Evolutionary conservation across 2,329 filamentous ascomycete species (phyloP).

Genomic region (Paecilomyces sp.): DNA sequence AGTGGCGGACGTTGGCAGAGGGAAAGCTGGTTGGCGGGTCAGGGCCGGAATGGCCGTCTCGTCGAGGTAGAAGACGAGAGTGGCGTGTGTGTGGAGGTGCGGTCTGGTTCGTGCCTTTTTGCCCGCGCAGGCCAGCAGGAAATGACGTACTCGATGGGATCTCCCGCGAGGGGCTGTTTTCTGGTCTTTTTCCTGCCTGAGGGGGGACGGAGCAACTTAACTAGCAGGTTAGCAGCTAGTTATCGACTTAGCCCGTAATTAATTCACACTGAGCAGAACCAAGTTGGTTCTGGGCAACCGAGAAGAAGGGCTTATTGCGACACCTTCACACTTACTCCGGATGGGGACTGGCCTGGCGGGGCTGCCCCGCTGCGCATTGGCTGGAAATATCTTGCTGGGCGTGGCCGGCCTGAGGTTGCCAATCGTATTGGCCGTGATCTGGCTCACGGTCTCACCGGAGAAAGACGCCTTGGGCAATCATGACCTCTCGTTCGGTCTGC

Average conservation of each 20-base stretch:
- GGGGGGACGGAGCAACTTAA: slow-evolving; percentile 9
- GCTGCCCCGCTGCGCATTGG: slow-evolving; percentile 1
- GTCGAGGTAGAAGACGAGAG: background rate
- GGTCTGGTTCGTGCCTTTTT: background rate
- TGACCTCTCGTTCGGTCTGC: too few relatives aligned
- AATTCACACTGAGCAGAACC: too few relatives aligned
- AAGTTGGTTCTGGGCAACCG: too few relatives aligned
- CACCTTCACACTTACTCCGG: too few relatives aligned
- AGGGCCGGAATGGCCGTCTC: slow-evolving; percentile 2
- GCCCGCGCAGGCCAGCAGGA: background rate
- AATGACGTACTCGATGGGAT: background rate
- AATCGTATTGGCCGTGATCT: background rate
- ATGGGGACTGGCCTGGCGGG: slow-evolving; percentile 1
- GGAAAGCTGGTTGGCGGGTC: slow-evolving; percentile 5
- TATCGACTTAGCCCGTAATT: too few relatives aligned
- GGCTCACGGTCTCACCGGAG: background rate
- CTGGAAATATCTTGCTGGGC: background rate
- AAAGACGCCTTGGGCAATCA: background rate
- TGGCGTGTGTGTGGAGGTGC: background rate
- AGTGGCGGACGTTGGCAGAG: background rate
- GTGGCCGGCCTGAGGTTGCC: background rate
- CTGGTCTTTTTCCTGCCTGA: too few relatives aligned
- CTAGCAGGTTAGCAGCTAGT: slow-evolving; percentile 11
- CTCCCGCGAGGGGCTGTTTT: background rate
- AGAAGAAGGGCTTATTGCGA: too few relatives aligned